A percentile compares a stretch with the other conserved stretches of the same genome.
These are phyloP conservation scores for Xerocomus spinulosus DNA, from an alignment of 768 basidiomycete species.

Conservation along the genomic window DNA sequence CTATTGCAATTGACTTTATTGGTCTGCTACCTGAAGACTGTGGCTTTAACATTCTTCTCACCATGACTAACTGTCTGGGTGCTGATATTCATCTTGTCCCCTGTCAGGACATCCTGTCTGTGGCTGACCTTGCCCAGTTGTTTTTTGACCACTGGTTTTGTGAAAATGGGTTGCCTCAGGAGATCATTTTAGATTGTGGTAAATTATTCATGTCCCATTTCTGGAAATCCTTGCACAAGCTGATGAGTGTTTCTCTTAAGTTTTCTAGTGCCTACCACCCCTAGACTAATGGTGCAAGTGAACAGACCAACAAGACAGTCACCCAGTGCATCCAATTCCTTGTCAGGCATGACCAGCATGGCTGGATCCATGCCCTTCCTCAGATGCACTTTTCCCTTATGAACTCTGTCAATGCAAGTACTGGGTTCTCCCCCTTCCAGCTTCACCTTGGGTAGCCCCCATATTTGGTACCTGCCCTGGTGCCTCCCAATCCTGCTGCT, in stretches of 20 bases:
- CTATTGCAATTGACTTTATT: slow-evolving; percentile 34
- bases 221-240: not conserved
- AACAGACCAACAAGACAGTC: not conserved
- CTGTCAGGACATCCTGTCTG: slow-evolving; percentile 1
- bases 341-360: not conserved
- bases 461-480: not conserved
- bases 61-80: slow-evolving; percentile 19
- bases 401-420: not conserved
- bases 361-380: not conserved
- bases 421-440: not conserved
- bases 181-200: not conserved
- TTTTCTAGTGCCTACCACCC: not conserved
- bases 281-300: not conserved
- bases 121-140: fast-evolving
- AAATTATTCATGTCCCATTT: not conserved
- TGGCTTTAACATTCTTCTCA: slow-evolving; percentile 22
- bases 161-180: not conserved
- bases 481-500: fast-evolving
- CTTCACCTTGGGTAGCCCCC: not conserved
- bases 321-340: not conserved
- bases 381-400: not conserved
- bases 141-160: not conserved
- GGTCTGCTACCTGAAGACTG: slow-evolving; percentile 32
- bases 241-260: not conserved
- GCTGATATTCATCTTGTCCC: slow-evolving; percentile 7